Percentiles rank a stretch among this genome's conserved stretches.
These are phyloP conservation scores for Desmodesmus armatus DNA, from an alignment of 139 green algal species.

Conservation along the genomic window DNA sequence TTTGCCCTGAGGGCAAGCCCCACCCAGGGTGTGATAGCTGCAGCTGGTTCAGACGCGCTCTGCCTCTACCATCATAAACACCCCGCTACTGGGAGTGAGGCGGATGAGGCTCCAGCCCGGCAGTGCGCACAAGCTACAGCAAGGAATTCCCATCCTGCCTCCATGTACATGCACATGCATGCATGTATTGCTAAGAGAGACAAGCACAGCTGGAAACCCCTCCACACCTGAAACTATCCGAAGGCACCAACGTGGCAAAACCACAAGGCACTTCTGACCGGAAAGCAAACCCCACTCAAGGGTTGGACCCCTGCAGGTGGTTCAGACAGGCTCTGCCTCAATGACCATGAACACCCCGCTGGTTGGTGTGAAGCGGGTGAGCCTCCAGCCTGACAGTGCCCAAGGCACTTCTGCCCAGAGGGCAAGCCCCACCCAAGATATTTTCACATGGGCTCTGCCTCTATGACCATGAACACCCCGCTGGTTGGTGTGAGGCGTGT, in stretches of 20 bases:
- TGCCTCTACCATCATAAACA: slow-evolving; percentile 16
- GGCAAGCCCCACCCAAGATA: too few relatives aligned
- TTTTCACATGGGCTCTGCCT: slow-evolving; percentile 28
- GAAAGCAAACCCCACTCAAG: too few relatives aligned
- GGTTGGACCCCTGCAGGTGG: too few relatives aligned
- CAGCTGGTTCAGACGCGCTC: slow-evolving; percentile 28
- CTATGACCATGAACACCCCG: slow-evolving; percentile 10
- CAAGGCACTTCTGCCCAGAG: too few relatives aligned
- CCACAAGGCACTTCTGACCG: too few relatives aligned
- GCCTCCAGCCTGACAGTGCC: slow-evolving; percentile 20
- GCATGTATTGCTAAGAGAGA: too few relatives aligned
- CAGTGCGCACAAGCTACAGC: too few relatives aligned
- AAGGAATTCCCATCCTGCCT: slow-evolving; percentile 8
- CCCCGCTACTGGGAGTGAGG: slow-evolving; percentile 6
- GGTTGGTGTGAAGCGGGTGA: not conserved
- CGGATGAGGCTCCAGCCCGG: slow-evolving; percentile 3
- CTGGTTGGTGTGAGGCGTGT: not conserved
- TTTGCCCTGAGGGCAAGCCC: too few relatives aligned
- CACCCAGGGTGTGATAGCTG: too few relatives aligned
- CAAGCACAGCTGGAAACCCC: too few relatives aligned
- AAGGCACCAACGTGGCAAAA: too few relatives aligned
- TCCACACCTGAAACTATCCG: too few relatives aligned
- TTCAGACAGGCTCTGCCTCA: slow-evolving; percentile 31
- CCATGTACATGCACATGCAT: slow-evolving; percentile 7
- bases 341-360: slow-evolving; percentile 10